Evolutionary conservation across 2,329 filamentous ascomycete species (phyloP).

Genomic region (Plenodomus biglobosus): DNA sequence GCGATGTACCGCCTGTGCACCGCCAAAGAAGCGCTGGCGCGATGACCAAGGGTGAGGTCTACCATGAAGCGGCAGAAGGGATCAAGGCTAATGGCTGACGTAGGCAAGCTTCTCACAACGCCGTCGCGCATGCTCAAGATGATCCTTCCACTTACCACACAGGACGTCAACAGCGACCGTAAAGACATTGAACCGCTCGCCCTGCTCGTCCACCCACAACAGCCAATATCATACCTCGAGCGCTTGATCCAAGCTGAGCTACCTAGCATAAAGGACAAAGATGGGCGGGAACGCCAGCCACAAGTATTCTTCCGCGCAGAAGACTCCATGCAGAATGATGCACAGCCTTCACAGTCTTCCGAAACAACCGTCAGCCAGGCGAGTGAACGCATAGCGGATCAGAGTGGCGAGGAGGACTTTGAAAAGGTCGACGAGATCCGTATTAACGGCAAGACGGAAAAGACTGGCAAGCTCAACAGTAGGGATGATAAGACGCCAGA

Average conservation of each 20-base stretch:
- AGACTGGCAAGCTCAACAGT: slow-evolving; percentile 47
- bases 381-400: slow-evolving; percentile 27
- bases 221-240: slow-evolving; percentile 88
- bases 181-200: slow-evolving; percentile 82
- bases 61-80: background rate
- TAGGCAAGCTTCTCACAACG: slow-evolving; percentile 77
- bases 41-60: slow-evolving; percentile 64
- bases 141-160: slow-evolving; percentile 70
- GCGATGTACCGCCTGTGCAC: slow-evolving; percentile 59
- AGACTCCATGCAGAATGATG: slow-evolving; percentile 65
- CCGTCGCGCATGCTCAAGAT: slow-evolving; percentile 79
- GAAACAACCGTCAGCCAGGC: slow-evolving; percentile 31
- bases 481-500: slow-evolving; percentile 30
- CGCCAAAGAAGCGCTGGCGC: slow-evolving; percentile 55
- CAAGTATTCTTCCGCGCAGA: slow-evolving; percentile 78
- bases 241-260: slow-evolving; percentile 86
- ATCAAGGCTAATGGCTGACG: slow-evolving; percentile 4
- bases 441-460: slow-evolving; percentile 53
- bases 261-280: slow-evolving; percentile 63
- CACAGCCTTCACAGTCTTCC: slow-evolving; percentile 29
- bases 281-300: slow-evolving; percentile 69
- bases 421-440: slow-evolving; percentile 53
- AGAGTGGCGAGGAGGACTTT: slow-evolving; percentile 44
- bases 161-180: slow-evolving; percentile 60
- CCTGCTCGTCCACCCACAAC: slow-evolving; percentile 82